phyloP scores from a whole-genome alignment of 129 eudicot species.

The Dittrichia graveolens region DNA sequence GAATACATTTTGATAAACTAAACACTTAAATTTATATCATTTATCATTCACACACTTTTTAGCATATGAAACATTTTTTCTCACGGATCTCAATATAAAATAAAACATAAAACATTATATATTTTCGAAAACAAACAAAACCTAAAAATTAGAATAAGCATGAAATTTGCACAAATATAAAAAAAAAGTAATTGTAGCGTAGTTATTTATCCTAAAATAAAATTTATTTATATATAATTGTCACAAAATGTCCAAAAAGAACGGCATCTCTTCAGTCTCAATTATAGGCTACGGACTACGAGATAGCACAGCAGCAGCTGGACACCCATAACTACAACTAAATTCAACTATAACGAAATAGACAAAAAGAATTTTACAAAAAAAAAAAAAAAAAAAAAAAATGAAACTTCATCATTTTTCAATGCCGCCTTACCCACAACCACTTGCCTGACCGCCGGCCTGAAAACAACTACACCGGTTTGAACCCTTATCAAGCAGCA shows the following conservation, averaged over 20 bases:
- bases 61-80: too few relatives aligned
- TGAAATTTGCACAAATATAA: too few relatives aligned
- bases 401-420: not conserved
- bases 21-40: too few relatives aligned
- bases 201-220: not conserved
- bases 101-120: too few relatives aligned
- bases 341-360: conserved; percentile 29
- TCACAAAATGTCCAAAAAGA: conserved; percentile 28
- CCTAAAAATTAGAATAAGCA: too few relatives aligned
- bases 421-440: conserved; percentile 2
- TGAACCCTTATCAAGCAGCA: conserved; percentile 18
- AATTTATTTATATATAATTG: conserved; percentile 14
- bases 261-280: conserved; percentile 23
- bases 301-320: not conserved
- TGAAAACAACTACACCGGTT: conserved; percentile 21
- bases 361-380: conserved; percentile 8
- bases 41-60: too few relatives aligned
- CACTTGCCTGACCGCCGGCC: conserved; percentile 16
- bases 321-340: conserved; percentile 32
- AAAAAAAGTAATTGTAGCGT: too few relatives aligned
- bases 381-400: not conserved
- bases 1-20: too few relatives aligned
- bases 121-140: too few relatives aligned
- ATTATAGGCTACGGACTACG: conserved; percentile 24
- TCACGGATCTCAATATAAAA: too few relatives aligned